Evolutionary conservation across 305 asterid species (phyloP).

Genomic region (Fraxinus velutina): DNA sequence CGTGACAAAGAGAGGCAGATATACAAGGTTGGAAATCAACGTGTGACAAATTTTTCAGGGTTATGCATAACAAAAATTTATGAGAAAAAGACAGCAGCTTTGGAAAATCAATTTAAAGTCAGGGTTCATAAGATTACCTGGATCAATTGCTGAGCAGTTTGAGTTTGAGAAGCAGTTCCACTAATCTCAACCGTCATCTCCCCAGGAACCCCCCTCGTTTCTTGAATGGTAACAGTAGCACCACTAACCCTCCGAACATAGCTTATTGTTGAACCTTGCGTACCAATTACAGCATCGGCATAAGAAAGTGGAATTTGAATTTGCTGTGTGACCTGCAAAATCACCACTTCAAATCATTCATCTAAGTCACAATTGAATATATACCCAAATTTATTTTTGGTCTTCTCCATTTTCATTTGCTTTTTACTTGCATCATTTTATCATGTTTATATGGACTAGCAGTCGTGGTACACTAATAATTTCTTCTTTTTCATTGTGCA

Average conservation of each 20-base stretch:
- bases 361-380: background rate
- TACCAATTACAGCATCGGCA: conserved; percentile 96
- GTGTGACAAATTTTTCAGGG: background rate
- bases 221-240: conserved; percentile 91
- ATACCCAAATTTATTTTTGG: background rate
- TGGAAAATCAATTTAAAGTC: background rate
- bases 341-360: background rate
- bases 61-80: background rate
- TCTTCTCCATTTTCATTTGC: background rate
- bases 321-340: conserved; percentile 69
- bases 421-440: background rate
- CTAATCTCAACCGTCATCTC: conserved; percentile 96
- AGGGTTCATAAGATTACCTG: conserved; percentile 48
- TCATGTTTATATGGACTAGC: background rate
- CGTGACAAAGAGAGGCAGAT: background rate
- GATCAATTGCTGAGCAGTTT: conserved; percentile 91
- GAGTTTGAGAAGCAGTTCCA: conserved; percentile 92
- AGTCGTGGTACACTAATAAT: background rate
- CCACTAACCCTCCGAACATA: conserved; percentile 93
- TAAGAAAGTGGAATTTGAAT: conserved; percentile 84
- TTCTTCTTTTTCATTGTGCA: background rate
- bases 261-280: conserved; percentile 85
- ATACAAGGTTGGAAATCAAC: background rate
- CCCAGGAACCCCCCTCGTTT: conserved; percentile 80
- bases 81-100: background rate